Conservation (phyloP, 164 flowering plant species). For the Euptelea pleiosperma region DNA sequence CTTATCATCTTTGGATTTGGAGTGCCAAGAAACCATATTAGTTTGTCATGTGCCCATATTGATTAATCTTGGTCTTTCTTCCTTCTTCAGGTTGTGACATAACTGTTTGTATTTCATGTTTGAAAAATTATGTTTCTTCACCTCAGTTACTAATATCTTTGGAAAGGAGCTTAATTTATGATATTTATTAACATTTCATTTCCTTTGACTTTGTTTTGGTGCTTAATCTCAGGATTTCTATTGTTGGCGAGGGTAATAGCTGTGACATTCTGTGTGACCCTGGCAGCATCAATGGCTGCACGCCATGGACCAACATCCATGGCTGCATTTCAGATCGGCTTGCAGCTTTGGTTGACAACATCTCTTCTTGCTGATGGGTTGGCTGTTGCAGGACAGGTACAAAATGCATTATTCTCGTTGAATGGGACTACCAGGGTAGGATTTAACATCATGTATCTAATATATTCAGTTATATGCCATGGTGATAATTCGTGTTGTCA, state of each 20-base stretch:
- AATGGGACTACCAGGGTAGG: too few species aligned
- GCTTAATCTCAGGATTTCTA: constrained; percentile 44
- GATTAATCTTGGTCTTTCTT: too few species aligned
- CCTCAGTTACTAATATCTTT: too few species aligned
- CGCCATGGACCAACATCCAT: constrained; percentile 71
- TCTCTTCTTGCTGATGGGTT: constrained; percentile 88
- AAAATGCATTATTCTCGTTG: neutral
- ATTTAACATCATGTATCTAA: too few species aligned
- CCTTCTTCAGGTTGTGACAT: too few species aligned
- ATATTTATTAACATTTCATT: neutral
- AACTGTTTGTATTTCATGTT: too few species aligned
- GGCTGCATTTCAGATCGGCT: constrained; percentile 96
- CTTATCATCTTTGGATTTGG: too few species aligned
- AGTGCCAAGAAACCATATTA: too few species aligned
- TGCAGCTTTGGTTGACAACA: constrained; percentile 88
- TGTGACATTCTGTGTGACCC: constrained; percentile 85
- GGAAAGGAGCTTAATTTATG: neutral
- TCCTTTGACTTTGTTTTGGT: neutral
- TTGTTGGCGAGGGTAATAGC: constrained; percentile 74
- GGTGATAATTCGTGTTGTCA: too few species aligned
- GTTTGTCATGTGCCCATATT: too few species aligned
- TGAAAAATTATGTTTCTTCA: too few species aligned
- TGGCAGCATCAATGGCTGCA: constrained; percentile 91
- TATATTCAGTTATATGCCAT: too few species aligned
- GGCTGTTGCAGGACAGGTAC: constrained; percentile 86